Conservation (phyloP, 306 rosid genomes). For the Glycine soja region DNA sequence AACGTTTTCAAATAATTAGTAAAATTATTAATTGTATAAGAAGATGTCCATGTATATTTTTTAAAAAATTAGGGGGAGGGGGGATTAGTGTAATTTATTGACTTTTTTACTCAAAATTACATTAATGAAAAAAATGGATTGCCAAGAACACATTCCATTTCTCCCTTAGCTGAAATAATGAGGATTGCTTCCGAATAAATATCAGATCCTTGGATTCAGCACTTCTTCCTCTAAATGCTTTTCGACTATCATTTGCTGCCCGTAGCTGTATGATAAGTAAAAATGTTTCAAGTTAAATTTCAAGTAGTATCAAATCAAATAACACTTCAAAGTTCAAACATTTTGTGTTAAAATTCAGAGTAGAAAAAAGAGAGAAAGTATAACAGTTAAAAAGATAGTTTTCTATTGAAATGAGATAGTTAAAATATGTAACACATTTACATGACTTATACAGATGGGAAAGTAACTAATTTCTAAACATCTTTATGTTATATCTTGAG, state of each 20-base stretch:
- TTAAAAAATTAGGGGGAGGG: neutral
- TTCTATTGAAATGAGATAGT: too few species aligned
- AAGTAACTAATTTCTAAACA: too few species aligned
- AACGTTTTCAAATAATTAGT: too few species aligned
- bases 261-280: constrained; percentile 35
- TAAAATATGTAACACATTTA: too few species aligned
- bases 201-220: constrained; percentile 44
- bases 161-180: constrained; percentile 47
- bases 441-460: too few species aligned
- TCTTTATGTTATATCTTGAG: too few species aligned
- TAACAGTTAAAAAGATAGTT: too few species aligned
- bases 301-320: neutral
- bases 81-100: constrained; percentile 8
- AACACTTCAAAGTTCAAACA: neutral
- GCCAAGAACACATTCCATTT: constrained; percentile 59
- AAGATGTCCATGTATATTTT: too few species aligned
- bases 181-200: constrained; percentile 47
- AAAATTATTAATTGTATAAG: too few species aligned
- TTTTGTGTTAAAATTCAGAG: too few species aligned
- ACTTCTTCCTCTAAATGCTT: constrained; percentile 64
- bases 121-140: neutral
- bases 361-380: too few species aligned
- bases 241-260: constrained; percentile 48
- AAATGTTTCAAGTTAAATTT: neutral
- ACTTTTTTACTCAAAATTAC: too few species aligned